Evolutionary conservation across 352 stramenopile genomes (phyloP).

Genomic region (Globisporangium heterothallicum): DNA sequence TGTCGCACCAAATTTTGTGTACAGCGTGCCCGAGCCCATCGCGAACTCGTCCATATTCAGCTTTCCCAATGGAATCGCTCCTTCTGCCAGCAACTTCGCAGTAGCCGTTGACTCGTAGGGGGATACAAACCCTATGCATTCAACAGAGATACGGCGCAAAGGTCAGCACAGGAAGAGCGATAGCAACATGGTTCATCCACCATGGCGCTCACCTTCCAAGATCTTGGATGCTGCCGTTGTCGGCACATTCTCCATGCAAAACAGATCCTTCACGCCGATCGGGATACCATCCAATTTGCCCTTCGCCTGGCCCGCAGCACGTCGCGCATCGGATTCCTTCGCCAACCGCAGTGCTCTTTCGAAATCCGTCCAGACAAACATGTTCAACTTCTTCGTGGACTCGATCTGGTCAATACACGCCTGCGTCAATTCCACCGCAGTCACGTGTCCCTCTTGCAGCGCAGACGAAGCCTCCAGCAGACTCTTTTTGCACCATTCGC

Average conservation of each 20-base stretch:
- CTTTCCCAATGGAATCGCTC: constrained; percentile 92
- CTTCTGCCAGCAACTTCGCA: constrained; percentile 77
- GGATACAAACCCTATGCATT: constrained; percentile 67
- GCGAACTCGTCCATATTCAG: constrained; percentile 99
- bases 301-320: constrained; percentile 27
- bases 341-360: constrained; percentile 66
- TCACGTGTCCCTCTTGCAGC: constrained; percentile 39
- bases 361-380: constrained; percentile 76
- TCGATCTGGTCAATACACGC: constrained; percentile 75
- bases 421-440: constrained; percentile 56
- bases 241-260: constrained; percentile 87
- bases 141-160: too few species aligned
- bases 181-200: background rate
- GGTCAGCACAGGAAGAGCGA: background rate
- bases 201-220: constrained; percentile 38
- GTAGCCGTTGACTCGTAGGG: constrained; percentile 88
- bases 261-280: constrained; percentile 95
- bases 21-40: constrained; percentile 95
- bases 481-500: constrained; percentile 59
- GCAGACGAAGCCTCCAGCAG: constrained; percentile 49
- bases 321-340: constrained; percentile 70
- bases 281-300: constrained; percentile 93
- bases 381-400: constrained; percentile 61
- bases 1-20: constrained; percentile 83
- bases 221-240: constrained; percentile 90